Percentiles rank a stretch among this genome's conserved stretches.
These are phyloP conservation scores for Blastocystis hominis DNA, from an alignment of 352 stramenopile species.

Conservation along the genomic window DNA sequence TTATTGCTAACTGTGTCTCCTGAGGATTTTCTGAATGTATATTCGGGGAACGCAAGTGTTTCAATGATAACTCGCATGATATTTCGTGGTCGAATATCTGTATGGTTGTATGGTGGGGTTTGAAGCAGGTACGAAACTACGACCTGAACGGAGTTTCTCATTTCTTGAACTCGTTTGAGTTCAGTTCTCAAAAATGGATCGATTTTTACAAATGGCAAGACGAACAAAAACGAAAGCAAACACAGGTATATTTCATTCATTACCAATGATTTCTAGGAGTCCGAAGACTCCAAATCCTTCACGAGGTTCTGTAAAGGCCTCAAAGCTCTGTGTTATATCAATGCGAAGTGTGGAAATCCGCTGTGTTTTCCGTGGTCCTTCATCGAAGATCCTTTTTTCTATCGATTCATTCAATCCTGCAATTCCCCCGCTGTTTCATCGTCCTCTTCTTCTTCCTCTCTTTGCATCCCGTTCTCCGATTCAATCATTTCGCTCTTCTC, in stretches of 20 bases:
- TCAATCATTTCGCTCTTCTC: no score
- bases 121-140: slow-evolving; percentile 33
- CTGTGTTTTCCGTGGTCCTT: no score
- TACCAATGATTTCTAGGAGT: no score
- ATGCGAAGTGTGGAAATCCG: no score
- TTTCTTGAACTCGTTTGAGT: slow-evolving; percentile 44
- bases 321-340: no score
- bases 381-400: no score
- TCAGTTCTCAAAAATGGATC: slow-evolving; percentile 23
- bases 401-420: no score
- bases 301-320: no score
- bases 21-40: slow-evolving; percentile 22
- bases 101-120: not conserved
- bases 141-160: slow-evolving; percentile 19
- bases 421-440: no score
- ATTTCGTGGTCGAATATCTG: not conserved
- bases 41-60: not conserved
- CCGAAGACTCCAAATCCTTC: no score
- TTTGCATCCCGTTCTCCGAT: no score
- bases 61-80: slow-evolving; percentile 7
- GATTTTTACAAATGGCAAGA: not conserved
- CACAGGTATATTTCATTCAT: not conserved
- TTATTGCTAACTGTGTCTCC: not conserved
- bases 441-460: no score
- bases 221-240: not conserved